phyloP scores from a whole-genome alignment of 73 alveolate genomes.

The Diophrys appendiculata region DNA sequence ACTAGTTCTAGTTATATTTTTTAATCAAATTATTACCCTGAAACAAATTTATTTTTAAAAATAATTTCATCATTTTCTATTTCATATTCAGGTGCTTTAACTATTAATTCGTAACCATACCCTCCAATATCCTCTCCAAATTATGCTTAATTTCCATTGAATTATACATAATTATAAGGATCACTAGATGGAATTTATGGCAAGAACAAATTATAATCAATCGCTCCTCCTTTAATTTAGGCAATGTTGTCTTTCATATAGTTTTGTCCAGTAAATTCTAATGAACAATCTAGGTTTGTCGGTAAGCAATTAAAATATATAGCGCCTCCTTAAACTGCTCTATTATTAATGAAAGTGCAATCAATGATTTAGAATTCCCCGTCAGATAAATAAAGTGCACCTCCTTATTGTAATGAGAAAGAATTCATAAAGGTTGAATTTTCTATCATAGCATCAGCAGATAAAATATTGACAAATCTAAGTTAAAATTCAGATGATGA shows the following conservation, averaged over 20 bases:
- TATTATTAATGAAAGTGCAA: not conserved
- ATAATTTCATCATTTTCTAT: not conserved
- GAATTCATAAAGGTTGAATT: too few relatives aligned
- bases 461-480: too few relatives aligned
- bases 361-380: not conserved
- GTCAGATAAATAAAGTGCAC: not conserved
- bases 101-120: not conserved
- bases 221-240: conserved; percentile 2
- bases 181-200: not conserved
- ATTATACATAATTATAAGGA: not conserved
- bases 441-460: too few relatives aligned
- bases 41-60: too few relatives aligned
- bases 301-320: not conserved
- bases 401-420: too few relatives aligned
- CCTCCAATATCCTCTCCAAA: not conserved
- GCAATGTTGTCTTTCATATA: not conserved
- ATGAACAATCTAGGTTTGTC: too few relatives aligned
- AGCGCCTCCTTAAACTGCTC: conserved; percentile 6
- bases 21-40: too few relatives aligned
- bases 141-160: not conserved
- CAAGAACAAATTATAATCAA: not conserved
- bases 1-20: not conserved
- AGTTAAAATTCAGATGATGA: too few relatives aligned
- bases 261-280: not conserved
- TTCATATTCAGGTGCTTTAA: not conserved